Evolutionary conservation across 352 stramenopile species (phyloP).

Genomic region (Phytophthora quininea): DNA sequence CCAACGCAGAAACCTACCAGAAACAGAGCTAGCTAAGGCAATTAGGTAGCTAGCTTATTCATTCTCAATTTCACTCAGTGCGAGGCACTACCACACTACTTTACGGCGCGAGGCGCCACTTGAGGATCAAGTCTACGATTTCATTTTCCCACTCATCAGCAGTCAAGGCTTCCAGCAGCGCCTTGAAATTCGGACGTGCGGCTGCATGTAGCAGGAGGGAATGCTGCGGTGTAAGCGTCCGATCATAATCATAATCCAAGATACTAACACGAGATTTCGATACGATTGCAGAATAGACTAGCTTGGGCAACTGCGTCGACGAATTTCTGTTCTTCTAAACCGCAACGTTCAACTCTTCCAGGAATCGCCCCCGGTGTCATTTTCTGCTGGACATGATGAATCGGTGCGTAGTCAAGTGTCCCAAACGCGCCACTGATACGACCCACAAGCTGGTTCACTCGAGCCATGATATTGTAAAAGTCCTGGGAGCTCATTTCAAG

Average conservation of each 20-base stretch:
- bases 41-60: too few relatives aligned
- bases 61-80: too few relatives aligned
- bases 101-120: too few relatives aligned
- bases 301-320: constrained; percentile 61
- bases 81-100: too few relatives aligned
- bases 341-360: constrained; percentile 69
- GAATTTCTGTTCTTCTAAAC: constrained; percentile 63
- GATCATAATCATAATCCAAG: constrained; percentile 90
- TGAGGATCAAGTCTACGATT: too few relatives aligned
- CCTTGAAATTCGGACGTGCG: constrained; percentile 79
- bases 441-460: constrained; percentile 90
- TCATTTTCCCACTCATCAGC: constrained; percentile 65
- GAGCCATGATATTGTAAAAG: constrained; percentile 69
- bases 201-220: constrained; percentile 80
- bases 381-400: constrained; percentile 91
- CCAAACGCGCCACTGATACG: constrained; percentile 90
- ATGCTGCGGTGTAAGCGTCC: constrained; percentile 80
- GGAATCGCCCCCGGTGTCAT: constrained; percentile 74
- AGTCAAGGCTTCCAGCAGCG: constrained; percentile 69
- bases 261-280: constrained; percentile 87
- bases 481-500: constrained; percentile 82
- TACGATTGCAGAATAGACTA: constrained; percentile 74
- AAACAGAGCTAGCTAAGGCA: too few relatives aligned
- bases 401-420: constrained; percentile 88
- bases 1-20: too few relatives aligned